Base-by-base conservation (phyloP, 768 basidiomycete genomes). In the Rhizopogon vinicolor region DNA sequence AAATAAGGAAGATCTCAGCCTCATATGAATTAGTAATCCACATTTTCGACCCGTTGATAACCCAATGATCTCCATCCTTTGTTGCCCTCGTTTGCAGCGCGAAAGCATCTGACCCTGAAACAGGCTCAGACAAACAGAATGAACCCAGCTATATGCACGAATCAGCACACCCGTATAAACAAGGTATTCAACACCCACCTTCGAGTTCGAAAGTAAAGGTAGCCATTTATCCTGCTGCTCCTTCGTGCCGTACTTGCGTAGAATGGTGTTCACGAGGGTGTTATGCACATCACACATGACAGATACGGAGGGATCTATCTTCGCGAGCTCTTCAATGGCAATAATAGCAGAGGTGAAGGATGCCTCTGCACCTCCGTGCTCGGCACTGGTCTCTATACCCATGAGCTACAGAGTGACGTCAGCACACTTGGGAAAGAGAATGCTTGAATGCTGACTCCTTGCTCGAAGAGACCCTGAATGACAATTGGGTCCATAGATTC, bases 231-330 rank as follows among this genome's bases (percentile, higher is more conserved):
- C 86, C 68, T 93, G 82, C 65, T 98, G 89, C 63, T 86, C 89
- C 59, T 89, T 78, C 7, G 83, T 88, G 1, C 86, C 96, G 65
- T 97, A 89, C 62, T 84, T 84, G 55, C 96, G 84, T 62, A 98
- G 71, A 61, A 98, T 87, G 37, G 96, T 97, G 74, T 98, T 96
- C 60, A 98, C 92, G 40, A 99, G 85, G 12, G 97, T 99, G 70
- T 98, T 98, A 79, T 99, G 97, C 4, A 99, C 97, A 66, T 99
- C 97, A 61, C 92, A 95, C 69, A 96, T 74, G 28, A 98, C 97
- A 4, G 95, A 97, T 14, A 99, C 96, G 3, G 91, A 91, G 0
- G 97, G 93, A 69, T 99, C 97, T 39, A 98, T 78, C 65, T 91
- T 94, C 35, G 97, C 96, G 29, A 99, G 87, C 68, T 99, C 97